Base-by-base conservation (phyloP, 352 stramenopile genomes). In the Phytopythium chamaehyphon region DNA sequence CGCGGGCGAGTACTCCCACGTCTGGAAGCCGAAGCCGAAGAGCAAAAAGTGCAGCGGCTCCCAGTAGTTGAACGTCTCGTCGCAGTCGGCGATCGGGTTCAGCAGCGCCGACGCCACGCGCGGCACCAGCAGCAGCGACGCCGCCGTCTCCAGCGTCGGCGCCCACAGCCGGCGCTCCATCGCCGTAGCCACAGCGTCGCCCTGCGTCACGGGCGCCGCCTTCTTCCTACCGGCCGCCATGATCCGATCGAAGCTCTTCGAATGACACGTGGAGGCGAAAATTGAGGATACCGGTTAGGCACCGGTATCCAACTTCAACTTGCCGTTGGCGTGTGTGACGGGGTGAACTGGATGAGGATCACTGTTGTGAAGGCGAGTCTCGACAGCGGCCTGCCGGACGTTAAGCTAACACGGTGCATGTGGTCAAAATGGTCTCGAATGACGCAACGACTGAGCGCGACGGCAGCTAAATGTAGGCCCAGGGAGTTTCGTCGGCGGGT, bases 1-100 rank as follows among this genome's bases (percentile, higher is more conserved):
- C 61, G 86, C 57, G 38, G 96, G 92, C 16, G 88, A 85, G 57
- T 94, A 93, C 65, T 96, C 88, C 88, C 88, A 96, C 19, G 88
- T 96, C 67, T 96, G 88, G 56, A 95, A 85, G 21, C 88, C 88
- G 47, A 90, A 90, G 52, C 83, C 80, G 69, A 97, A 96, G n/a
- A 98, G 63, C 40, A 98, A 43, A 52, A 94, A 98, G 71, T 99
- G 96, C n/a, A 99, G 76, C 24, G 95, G 96, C 73, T 99, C 97
- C 96, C 96, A 99, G 73, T 99, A 99, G 80, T 99, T 99, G 69
- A 96, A 99, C 1, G 94, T 97, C 77, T 99, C 97, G 69, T 99
- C 97, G 59, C 96, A 99, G 81, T 99, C 97, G 23, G 86, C 87
- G 53, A 99, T 90, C 36, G 83, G 80, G 46, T 70, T 91, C 38